These are phyloP conservation scores for Myriosclerotinia curreyana DNA, from an alignment of 2,329 filamentous ascomycete species.

Conservation along the genomic window DNA sequence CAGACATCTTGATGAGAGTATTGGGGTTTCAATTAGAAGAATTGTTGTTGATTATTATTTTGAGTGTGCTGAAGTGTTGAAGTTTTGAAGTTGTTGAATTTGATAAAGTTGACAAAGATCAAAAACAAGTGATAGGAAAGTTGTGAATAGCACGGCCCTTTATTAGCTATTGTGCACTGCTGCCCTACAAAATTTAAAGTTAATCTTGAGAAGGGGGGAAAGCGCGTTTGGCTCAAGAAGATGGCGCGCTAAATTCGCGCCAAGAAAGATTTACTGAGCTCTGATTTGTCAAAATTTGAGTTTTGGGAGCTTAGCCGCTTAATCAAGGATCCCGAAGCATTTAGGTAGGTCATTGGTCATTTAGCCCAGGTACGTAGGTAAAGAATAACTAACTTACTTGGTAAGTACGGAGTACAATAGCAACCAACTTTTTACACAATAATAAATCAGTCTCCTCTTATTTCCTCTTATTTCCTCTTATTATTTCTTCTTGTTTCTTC, in stretches of 20 bases:
- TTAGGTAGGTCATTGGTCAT: too few relatives aligned
- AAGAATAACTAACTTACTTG: too few relatives aligned
- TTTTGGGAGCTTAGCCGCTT: background rate
- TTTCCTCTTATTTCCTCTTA: too few relatives aligned
- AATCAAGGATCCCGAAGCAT: background rate
- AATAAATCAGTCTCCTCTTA: too few relatives aligned
- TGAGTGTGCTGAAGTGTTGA: background rate
- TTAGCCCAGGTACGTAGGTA: too few relatives aligned
- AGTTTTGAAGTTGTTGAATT: background rate
- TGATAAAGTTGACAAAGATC: slow-evolving; percentile 3
- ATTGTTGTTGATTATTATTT: background rate
- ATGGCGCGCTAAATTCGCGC: background rate
- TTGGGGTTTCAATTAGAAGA: background rate
- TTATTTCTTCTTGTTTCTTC: too few relatives aligned
- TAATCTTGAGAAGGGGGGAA: too few relatives aligned
- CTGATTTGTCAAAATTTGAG: background rate
- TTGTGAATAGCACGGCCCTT: slow-evolving; percentile 10
- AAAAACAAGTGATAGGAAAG: slow-evolving; percentile 1
- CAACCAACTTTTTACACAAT: too few relatives aligned
- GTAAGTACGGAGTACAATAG: too few relatives aligned
- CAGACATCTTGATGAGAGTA: slow-evolving; percentile 45
- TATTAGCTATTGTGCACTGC: background rate
- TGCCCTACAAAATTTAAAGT: background rate
- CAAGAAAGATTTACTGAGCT: background rate
- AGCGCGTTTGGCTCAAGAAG: slow-evolving; percentile 7